Conservation (phyloP, 176 grass and related monocot genomes). For the Coix lacrymajobi region DNA sequence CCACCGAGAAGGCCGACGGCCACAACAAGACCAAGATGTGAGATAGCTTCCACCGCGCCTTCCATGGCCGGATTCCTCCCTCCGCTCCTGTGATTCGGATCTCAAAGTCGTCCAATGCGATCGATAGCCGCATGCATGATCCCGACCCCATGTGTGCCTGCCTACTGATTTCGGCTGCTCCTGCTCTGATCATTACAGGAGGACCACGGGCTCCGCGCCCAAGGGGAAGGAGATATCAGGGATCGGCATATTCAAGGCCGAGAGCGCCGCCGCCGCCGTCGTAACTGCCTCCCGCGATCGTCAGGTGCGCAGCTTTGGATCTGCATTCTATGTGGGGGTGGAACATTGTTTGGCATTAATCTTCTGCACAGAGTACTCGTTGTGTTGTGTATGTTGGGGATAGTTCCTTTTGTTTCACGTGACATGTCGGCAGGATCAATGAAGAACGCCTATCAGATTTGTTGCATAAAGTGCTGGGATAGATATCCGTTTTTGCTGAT, state of each 20-base stretch:
- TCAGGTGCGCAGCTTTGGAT: background rate
- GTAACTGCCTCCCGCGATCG: conserved; percentile 15
- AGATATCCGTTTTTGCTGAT: background rate
- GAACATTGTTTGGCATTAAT: background rate
- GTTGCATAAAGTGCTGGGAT: background rate
- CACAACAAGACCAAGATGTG: conserved; percentile 60
- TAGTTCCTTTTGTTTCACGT: background rate
- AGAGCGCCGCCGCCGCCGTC: conserved; percentile 14
- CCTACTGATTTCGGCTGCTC: background rate
- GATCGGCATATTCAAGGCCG: conserved; percentile 56
- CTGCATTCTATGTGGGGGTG: background rate
- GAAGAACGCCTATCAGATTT: background rate
- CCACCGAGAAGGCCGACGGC: conserved; percentile 60
- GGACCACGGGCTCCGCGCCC: conserved; percentile 53
- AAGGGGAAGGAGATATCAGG: conserved; percentile 80
- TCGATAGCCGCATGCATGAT: background rate
- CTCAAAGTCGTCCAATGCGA: background rate
- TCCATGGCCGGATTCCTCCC: background rate
- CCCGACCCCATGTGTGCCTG: background rate
- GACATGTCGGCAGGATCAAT: background rate
- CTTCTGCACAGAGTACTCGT: background rate
- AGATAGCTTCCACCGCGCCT: conserved; percentile 13
- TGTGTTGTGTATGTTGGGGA: background rate
- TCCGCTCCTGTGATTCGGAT: background rate
- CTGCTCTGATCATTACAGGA: conserved; percentile 39